A percentile compares a stretch with the other conserved stretches of the same genome.
These are phyloP conservation scores for Mrakiaceae sp. DNA, from an alignment of 1,284 basidiomycete species.

Conservation along the genomic window DNA sequence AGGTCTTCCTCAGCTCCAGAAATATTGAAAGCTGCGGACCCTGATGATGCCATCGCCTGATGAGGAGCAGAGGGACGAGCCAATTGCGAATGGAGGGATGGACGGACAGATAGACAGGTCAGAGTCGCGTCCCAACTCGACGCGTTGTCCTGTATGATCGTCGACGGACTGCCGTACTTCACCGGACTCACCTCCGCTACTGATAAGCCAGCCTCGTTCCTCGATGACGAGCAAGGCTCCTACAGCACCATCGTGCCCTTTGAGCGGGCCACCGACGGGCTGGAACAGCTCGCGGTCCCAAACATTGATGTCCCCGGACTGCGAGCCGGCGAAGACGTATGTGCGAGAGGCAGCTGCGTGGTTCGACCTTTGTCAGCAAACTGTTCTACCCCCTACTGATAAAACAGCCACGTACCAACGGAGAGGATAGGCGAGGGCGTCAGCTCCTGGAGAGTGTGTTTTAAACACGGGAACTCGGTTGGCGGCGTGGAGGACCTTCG, in stretches of 20 bases:
- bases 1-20: no score
- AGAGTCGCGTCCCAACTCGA: no score
- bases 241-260: conserved; percentile 7
- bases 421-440: background rate
- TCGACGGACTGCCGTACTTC: no score
- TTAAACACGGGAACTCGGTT: background rate
- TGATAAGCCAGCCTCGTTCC: conserved; percentile 13
- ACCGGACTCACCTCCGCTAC: conserved; percentile 8
- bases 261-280: background rate
- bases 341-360: background rate
- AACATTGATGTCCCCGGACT: conserved; percentile 7
- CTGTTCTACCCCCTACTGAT: background rate
- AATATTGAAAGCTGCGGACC: no score
- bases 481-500: background rate
- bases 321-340: conserved; percentile 14
- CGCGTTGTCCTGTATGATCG: no score
- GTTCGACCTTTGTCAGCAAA: background rate
- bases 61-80: no score
- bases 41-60: no score
- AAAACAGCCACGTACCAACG: background rate
- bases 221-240: conserved; percentile 10
- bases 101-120: background rate
- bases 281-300: conserved; percentile 9
- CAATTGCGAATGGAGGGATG: background rate
- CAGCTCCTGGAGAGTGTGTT: background rate